A percentile compares a stretch with the other conserved stretches of the same genome.
These are phyloP conservation scores for Hypoxylon rubiginosum DNA, from an alignment of 2,329 filamentous ascomycete genomes.

Conservation along the genomic window DNA sequence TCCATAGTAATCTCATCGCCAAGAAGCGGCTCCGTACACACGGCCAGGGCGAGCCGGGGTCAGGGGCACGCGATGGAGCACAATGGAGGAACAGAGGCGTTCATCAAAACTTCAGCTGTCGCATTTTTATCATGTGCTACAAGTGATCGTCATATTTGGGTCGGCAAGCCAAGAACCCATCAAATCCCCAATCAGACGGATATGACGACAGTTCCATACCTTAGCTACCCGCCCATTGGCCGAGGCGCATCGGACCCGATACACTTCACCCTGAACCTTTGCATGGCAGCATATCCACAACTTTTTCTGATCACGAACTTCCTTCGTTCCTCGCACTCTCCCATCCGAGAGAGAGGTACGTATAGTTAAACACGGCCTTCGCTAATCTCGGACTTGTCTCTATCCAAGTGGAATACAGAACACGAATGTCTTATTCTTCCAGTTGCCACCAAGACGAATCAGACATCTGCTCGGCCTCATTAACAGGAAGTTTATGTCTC, in stretches of 20 bases:
- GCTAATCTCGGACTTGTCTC: conserved; percentile 4
- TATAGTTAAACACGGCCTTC: conserved; percentile 12
- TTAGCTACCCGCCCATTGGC: conserved; percentile 21
- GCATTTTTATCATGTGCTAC: conserved; percentile 28
- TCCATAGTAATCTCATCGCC: conserved; percentile 34
- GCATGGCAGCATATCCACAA: conserved; percentile 13
- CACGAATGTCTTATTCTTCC: conserved; percentile 8
- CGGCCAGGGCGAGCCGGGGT: background rate
- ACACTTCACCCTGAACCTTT: conserved; percentile 24
- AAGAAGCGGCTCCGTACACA: conserved; percentile 16
- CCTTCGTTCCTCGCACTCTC: conserved; percentile 25
- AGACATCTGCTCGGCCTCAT: conserved; percentile 6
- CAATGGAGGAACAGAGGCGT: conserved; percentile 5
- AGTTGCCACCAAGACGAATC: conserved; percentile 13
- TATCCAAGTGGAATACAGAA: conserved; percentile 15
- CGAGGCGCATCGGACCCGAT: conserved; percentile 22
- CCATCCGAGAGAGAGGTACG: too few species aligned
- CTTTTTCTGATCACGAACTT: conserved; percentile 5
- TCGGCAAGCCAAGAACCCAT: conserved; percentile 19
- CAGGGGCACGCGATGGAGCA: too few species aligned
- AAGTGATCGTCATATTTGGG: conserved; percentile 32
- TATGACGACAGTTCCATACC: conserved; percentile 21
- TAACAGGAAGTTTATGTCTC: conserved; percentile 22
- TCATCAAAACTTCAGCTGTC: conserved; percentile 35
- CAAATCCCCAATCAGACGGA: conserved; percentile 14